Evolutionary conservation across 176 grass and related monocot genomes (phyloP).

Genomic region (Rhynchospora tenuis): DNA sequence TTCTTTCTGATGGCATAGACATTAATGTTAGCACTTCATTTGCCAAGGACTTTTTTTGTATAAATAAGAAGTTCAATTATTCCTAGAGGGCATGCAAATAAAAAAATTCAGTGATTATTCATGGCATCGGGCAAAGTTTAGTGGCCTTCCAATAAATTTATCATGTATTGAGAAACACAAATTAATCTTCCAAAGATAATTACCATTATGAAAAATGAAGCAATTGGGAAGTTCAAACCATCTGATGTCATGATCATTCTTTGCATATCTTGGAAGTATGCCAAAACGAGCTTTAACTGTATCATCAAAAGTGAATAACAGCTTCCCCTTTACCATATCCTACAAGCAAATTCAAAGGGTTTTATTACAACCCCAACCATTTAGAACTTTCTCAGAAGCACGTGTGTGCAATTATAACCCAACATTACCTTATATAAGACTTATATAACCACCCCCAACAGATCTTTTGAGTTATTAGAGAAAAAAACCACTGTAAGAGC

Average conservation of each 20-base stretch:
- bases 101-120: not conserved
- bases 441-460: not conserved
- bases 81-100: not conserved
- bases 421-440: not conserved
- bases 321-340: constrained; percentile 94
- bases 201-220: constrained; percentile 98
- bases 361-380: not conserved
- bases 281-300: constrained; percentile 92
- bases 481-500: not conserved
- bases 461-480: not conserved
- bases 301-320: constrained; percentile 81
- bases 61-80: not conserved
- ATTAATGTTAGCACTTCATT: not conserved
- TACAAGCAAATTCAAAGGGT: constrained; percentile 12
- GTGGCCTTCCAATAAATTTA: not conserved
- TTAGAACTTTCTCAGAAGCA: not conserved
- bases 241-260: constrained; percentile 72
- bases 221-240: constrained; percentile 99
- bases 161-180: not conserved
- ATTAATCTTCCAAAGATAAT: not conserved
- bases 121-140: not conserved
- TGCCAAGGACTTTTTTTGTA: not conserved
- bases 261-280: constrained; percentile 76
- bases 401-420: not conserved
- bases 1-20: not conserved